phyloP scores from a whole-genome alignment of 2,329 filamentous ascomycete genomes.

The Stachybotrys chartarum region DNA sequence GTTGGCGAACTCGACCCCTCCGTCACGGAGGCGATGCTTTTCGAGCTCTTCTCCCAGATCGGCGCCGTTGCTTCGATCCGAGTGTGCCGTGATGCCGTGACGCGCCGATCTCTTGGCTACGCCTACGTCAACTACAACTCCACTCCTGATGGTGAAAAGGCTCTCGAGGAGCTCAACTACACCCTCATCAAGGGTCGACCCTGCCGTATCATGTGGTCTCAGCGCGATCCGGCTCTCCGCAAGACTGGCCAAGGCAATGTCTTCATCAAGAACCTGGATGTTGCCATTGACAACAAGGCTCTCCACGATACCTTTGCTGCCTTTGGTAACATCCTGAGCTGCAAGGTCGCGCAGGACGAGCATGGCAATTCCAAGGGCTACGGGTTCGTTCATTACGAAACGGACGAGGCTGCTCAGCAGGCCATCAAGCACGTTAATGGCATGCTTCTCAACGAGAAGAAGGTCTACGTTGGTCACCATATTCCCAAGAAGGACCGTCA shows the following conservation, averaged over 20 bases:
- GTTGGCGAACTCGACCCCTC: conserved; percentile 97
- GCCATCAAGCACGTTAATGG: conserved; percentile 99
- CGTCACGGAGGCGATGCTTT: conserved; percentile 99
- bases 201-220: conserved; percentile 99
- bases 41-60: conserved; percentile 99
- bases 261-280: conserved; percentile 99
- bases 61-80: conserved; percentile 98
- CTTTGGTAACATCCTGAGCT: conserved; percentile 98
- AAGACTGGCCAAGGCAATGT: conserved; percentile 99
- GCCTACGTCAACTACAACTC: conserved; percentile 99
- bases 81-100: conserved; percentile 98
- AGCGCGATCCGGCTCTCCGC: conserved; percentile 96
- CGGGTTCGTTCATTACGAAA: conserved; percentile 99
- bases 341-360: conserved; percentile 99
- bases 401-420: conserved; percentile 89
- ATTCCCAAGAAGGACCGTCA: conserved; percentile 99
- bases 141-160: conserved; percentile 92
- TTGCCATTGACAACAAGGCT: conserved; percentile 99
- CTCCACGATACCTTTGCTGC: conserved; percentile 98
- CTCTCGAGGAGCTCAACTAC: conserved; percentile 98
- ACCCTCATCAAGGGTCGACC: conserved; percentile 97
- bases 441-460: conserved; percentile 99
- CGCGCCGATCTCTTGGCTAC: conserved; percentile 95
- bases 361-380: conserved; percentile 96
- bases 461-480: conserved; percentile 98